Conservation (phyloP, 2,329 filamentous ascomycete species). For the Fusarium chaquense region DNA sequence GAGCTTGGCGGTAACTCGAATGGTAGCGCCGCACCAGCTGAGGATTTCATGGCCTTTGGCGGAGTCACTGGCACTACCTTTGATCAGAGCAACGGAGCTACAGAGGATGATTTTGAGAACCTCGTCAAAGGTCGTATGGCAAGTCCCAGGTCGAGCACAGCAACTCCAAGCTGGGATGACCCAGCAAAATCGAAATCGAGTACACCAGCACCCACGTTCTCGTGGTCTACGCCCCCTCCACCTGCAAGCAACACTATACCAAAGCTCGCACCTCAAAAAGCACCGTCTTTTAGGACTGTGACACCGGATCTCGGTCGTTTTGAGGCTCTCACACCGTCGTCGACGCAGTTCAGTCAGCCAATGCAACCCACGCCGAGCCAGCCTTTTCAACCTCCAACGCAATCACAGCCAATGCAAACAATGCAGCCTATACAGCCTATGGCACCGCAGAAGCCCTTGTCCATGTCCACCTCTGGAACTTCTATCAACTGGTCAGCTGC, state of each 20-base stretch:
- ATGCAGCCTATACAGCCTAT: slow-evolving; percentile 39
- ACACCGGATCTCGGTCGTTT: slow-evolving; percentile 70
- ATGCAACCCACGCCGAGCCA: slow-evolving; percentile 59
- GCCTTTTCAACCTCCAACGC: slow-evolving; percentile 46
- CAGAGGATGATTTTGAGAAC: slow-evolving; percentile 84
- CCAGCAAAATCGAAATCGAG: slow-evolving; percentile 52
- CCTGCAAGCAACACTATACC: slow-evolving; percentile 54
- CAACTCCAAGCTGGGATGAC: slow-evolving; percentile 63
- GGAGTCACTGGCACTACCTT: slow-evolving; percentile 72
- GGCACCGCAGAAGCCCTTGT: slow-evolving; percentile 32
- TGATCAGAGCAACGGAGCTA: slow-evolving; percentile 63
- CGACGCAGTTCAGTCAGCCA: slow-evolving; percentile 73
- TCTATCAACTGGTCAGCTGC: slow-evolving; percentile 65
- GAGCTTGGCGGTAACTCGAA: slow-evolving; percentile 76
- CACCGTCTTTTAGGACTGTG: slow-evolving; percentile 64
- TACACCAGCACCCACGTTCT: slow-evolving; percentile 65
- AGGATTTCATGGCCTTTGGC: slow-evolving; percentile 79
- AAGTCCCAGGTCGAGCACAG: slow-evolving; percentile 55
- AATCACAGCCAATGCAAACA: slow-evolving; percentile 21
- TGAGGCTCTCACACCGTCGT: slow-evolving; percentile 66
- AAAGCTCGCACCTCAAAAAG: slow-evolving; percentile 40
- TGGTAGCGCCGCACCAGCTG: slow-evolving; percentile 63
- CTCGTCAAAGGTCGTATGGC: slow-evolving; percentile 79
- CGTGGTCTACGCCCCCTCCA: slow-evolving; percentile 73
- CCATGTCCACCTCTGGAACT: slow-evolving; percentile 46